A percentile compares a stretch with the other conserved stretches of the same genome.
phyloP scores from a whole-genome alignment of 495 filamentous ascomycete species.

The Daldinia bambusicola region DNA sequence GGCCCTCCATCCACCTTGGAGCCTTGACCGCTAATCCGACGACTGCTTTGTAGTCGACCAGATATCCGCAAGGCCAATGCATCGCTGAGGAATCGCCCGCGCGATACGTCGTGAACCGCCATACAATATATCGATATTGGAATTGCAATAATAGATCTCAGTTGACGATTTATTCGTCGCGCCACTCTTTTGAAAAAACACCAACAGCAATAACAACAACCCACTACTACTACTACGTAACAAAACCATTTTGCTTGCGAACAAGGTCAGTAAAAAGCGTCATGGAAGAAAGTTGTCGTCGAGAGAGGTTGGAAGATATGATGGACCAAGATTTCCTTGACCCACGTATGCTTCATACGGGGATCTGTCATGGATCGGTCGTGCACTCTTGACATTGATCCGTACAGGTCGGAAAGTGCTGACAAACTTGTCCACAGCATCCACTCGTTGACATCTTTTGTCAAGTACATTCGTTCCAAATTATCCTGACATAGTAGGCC shows the following conservation, averaged over 20 bases:
- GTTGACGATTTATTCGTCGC: constrained; percentile 47
- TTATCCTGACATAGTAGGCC: constrained; percentile 61
- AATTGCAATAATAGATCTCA: constrained; percentile 33
- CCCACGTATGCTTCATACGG: constrained; percentile 13
- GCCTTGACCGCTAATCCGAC: constrained; percentile 32
- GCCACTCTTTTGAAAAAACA: constrained; percentile 41
- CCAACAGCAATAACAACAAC: neutral
- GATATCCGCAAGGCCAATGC: constrained; percentile 39
- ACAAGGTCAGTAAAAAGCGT: constrained; percentile 34
- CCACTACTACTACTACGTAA: constrained; percentile 16
- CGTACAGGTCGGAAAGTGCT: constrained; percentile 34
- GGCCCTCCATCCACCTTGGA: constrained; percentile 32
- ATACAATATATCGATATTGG: constrained; percentile 22
- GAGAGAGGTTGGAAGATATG: constrained; percentile 8
- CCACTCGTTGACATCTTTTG: constrained; percentile 68
- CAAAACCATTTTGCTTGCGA: constrained; percentile 33
- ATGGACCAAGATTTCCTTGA: constrained; percentile 28
- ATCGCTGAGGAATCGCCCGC: constrained; percentile 43
- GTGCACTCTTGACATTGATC: constrained; percentile 20
- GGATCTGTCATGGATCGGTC: constrained; percentile 40
- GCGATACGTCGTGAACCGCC: constrained; percentile 45
- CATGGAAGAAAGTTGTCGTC: neutral
- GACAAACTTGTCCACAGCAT: constrained; percentile 51
- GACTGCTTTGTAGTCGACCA: constrained; percentile 38
- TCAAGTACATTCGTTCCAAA: constrained; percentile 73